Evolutionary conservation across 805 yeast species (phyloP), one percentile per base, ranked within the genome.

Genomic region (Hanseniaspora nectarophila): DNA sequence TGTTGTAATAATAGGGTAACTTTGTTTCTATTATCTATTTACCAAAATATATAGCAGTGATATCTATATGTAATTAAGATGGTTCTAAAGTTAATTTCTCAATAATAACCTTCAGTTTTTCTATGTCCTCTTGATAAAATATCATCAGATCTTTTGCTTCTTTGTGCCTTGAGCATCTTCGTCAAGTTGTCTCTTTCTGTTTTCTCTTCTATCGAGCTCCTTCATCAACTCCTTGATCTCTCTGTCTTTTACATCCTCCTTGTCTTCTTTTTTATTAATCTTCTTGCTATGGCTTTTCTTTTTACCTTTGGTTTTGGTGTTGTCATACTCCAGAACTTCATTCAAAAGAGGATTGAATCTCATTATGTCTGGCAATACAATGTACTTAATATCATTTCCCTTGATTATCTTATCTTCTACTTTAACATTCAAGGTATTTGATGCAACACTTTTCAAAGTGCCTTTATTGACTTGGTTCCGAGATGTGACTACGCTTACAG

Each of bases 281-380:
- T 9, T 16, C 5, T 18, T n/a, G 8, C 15, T 24, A 9, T 20
- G 28, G n/a, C 10, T 20, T 2, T 9, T 21, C 12, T 46, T 38
- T 23, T 46, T 46, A 21, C 5, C 23, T 20, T 32, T 42, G 8
- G 20, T 16, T 20, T 42, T 49, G 3, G 2, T n/a, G 5, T 49
- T 18, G 7, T 42, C 43, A 7, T 33, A 38, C 33, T 49, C 46
- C 18, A 33, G 26, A 18, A 18, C 31, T 13, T 44, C 53, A 26
- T 42, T 42, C 4, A 49, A 24, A 12, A 49, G 5, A 9, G 53
- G 53, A 34, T 42, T 49, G 16, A 49, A 49, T 26, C 46, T 49
- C 53, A 49, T 49, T 18, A 49, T 49, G 26, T 49, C 53, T 23
- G 53, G 53, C 2, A 49, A 21, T 4, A 49, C 53, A 1, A 49